A percentile compares a stretch with the other conserved stretches of the same genome.
These are phyloP conservation scores for Malus fusca DNA, from an alignment of 306 rosid genomes.

Conservation along the genomic window DNA sequence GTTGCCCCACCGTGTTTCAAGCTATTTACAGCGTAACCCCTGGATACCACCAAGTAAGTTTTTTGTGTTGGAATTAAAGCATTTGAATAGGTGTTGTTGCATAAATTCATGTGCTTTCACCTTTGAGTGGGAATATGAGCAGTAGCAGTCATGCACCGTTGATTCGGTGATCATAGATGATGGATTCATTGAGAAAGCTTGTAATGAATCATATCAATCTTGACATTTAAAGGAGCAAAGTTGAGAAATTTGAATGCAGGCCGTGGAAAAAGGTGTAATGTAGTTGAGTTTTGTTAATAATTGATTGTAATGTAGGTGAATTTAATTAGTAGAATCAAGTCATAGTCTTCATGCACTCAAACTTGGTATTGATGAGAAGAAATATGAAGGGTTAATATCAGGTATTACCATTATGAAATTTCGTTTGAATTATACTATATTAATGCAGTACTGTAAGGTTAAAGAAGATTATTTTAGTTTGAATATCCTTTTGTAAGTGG, in stretches of 20 bases:
- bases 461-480: neutral
- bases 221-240: neutral
- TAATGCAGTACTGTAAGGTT: neutral
- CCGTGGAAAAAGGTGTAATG: neutral
- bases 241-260: neutral
- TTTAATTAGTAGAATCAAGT: neutral
- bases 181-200: neutral
- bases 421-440: neutral
- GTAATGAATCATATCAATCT: neutral
- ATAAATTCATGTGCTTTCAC: neutral
- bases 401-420: neutral
- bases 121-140: neutral
- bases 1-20: slow-evolving; percentile 89
- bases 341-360: neutral
- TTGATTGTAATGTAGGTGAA: neutral
- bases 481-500: neutral
- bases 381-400: neutral
- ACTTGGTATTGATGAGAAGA: neutral
- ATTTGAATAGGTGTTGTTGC: neutral
- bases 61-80: slow-evolving; percentile 5
- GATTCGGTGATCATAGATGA: neutral
- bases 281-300: neutral
- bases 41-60: slow-evolving; percentile 83
- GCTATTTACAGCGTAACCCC: slow-evolving; percentile 75
- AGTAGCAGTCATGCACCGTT: neutral